These are phyloP conservation scores for Schoenoplectus tabernaemontani DNA, from an alignment of 202 grass and related monocot genomes.

Conservation along the genomic window DNA sequence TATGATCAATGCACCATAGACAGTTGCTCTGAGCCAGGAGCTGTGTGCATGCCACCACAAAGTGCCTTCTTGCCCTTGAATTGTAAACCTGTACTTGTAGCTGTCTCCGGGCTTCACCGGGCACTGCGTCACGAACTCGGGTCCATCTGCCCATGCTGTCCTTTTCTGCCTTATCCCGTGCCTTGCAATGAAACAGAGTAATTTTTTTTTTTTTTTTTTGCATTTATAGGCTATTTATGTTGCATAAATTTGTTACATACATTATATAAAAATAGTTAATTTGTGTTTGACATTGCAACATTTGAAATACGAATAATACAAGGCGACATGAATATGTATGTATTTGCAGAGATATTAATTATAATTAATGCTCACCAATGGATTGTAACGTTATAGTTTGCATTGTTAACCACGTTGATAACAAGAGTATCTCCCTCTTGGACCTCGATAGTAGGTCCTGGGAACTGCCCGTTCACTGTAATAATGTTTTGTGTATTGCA, in stretches of 20 bases:
- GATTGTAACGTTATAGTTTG: constrained; percentile 63
- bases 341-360: not conserved
- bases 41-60: constrained; percentile 96
- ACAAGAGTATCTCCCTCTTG: constrained; percentile 56
- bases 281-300: not conserved
- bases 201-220: not conserved
- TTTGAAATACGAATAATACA: not conserved
- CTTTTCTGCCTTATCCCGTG: constrained; percentile 59
- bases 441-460: constrained; percentile 63
- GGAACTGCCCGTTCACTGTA: constrained; percentile 69
- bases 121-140: constrained; percentile 73
- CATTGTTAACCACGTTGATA: constrained; percentile 52
- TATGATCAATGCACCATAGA: constrained; percentile 70
- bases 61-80: constrained; percentile 60
- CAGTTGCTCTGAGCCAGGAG: constrained; percentile 72
- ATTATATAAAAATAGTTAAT: not conserved
- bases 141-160: constrained; percentile 68
- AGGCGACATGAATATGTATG: not conserved
- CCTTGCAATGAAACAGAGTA: constrained; percentile 15
- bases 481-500: constrained; percentile 67
- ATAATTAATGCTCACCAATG: constrained; percentile 39
- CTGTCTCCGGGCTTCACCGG: constrained; percentile 54
- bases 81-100: constrained; percentile 62
- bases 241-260: not conserved
- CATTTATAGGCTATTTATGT: not conserved